Percentiles rank a stretch among this genome's conserved stretches.
These are phyloP conservation scores for Ascodesmis nigricans DNA, from an alignment of 495 filamentous ascomycete genomes.

Conservation along the genomic window DNA sequence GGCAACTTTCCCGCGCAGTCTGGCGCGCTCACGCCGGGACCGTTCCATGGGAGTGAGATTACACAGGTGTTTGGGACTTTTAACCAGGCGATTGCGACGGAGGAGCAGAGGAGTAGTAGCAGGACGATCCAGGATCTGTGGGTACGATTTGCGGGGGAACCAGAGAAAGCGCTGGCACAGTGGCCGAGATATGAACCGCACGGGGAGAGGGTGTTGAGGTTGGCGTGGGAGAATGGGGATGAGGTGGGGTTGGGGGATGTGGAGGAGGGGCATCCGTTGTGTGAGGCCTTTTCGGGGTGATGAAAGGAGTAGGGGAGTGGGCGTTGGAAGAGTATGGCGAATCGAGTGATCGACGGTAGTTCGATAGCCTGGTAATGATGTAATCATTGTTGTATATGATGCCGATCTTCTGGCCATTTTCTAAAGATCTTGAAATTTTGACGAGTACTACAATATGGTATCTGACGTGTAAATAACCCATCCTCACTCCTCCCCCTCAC, in stretches of 20 bases:
- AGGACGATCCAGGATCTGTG: conserved; percentile 1
- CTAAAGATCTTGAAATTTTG: no score
- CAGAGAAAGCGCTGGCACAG: background rate
- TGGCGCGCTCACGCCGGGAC: conserved; percentile 3
- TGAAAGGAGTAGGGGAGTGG: no score
- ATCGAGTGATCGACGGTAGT: no score
- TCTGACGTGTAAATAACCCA: no score
- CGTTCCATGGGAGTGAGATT: background rate
- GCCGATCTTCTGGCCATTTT: no score
- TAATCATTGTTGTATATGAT: no score
- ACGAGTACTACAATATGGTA: no score
- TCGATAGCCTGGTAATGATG: no score
- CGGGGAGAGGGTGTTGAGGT: background rate
- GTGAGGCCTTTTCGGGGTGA: no score
- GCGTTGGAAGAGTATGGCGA: no score
- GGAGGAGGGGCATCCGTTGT: no score
- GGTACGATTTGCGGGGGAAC: conserved; percentile 6
- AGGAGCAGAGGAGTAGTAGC: background rate
- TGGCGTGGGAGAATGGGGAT: background rate
- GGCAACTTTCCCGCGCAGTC: background rate
- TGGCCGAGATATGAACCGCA: background rate
- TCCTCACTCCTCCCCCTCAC: no score
- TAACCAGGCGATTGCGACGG: background rate
- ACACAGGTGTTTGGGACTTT: background rate
- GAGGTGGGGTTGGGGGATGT: conserved; percentile 1